These are phyloP conservation scores for Thelonectria discophora DNA, from an alignment of 2,329 filamentous ascomycete genomes.

Conservation along the genomic window DNA sequence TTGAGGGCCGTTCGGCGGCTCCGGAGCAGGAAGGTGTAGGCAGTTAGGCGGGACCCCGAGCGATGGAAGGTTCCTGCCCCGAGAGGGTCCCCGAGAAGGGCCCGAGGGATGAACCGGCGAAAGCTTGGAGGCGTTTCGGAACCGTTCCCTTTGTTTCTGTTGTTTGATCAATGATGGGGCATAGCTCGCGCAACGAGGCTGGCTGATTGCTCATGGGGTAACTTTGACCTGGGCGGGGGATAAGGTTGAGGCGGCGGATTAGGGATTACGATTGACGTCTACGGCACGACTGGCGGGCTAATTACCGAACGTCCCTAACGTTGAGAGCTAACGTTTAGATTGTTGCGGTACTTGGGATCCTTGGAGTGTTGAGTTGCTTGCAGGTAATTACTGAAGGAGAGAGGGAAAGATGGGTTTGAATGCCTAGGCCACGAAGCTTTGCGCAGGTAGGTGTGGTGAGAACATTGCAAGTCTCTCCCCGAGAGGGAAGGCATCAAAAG, in stretches of 20 bases:
- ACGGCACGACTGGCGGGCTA: constrained; percentile 15
- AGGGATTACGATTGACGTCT: constrained; percentile 10
- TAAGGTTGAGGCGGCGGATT: constrained; percentile 21
- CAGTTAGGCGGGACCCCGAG: constrained; percentile 8
- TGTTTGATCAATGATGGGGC: background rate
- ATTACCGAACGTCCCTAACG: background rate
- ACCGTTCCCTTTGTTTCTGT: background rate
- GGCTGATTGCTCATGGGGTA: background rate
- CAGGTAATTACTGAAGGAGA: too few relatives aligned
- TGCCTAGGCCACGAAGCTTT: background rate
- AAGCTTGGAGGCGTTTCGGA: background rate
- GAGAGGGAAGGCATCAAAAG: background rate
- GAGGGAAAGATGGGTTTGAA: background rate
- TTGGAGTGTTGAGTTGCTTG: too few relatives aligned
- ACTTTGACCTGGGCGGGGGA: background rate
- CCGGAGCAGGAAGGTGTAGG: constrained; percentile 31
- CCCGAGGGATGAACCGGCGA: constrained; percentile 22
- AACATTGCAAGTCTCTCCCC: too few relatives aligned
- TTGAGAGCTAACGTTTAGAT: background rate
- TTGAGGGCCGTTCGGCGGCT: constrained; percentile 35
- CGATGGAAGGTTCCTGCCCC: constrained; percentile 2
- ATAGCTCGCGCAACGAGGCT: background rate
- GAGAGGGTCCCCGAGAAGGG: constrained; percentile 30
- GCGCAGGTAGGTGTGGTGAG: too few relatives aligned
- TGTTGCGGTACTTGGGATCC: background rate